Percentiles rank a stretch among this genome's conserved stretches.
These are phyloP conservation scores for Mucor circinelloides DNA, from an alignment of 371 early-diverging fungal genomes.

Conservation along the genomic window DNA sequence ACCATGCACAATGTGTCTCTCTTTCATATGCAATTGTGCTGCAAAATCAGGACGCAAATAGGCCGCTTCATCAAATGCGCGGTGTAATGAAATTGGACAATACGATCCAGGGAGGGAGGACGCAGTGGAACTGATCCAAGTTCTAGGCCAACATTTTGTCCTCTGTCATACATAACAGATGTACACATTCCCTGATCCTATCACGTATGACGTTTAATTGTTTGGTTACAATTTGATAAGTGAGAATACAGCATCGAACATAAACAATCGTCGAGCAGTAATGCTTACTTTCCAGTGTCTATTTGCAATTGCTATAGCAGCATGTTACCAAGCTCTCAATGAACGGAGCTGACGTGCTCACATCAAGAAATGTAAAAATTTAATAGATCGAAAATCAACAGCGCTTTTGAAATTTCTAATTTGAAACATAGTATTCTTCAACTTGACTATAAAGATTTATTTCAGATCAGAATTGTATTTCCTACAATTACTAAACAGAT, in stretches of 20 bases:
- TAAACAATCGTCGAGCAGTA: background rate
- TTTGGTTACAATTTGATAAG: background rate
- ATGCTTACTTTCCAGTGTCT: background rate
- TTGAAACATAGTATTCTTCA: background rate
- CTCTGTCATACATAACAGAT: background rate
- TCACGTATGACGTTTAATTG: background rate
- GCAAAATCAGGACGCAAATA: background rate
- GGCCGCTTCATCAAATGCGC: background rate
- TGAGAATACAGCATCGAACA: background rate
- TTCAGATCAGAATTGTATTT: background rate
- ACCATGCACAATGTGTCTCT: background rate
- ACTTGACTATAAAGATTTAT: background rate
- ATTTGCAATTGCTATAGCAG: background rate
- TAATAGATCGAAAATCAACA: background rate
- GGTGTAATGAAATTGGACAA: background rate
- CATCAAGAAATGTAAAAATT: background rate
- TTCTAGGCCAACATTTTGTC: background rate
- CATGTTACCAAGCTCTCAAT: background rate
- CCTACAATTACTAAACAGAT: background rate
- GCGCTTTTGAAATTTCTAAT: background rate
- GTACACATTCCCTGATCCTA: background rate
- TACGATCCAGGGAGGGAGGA: background rate
- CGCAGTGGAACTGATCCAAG: background rate
- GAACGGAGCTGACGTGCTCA: no score
- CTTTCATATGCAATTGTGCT: background rate